Evolutionary conservation across 2,329 filamentous ascomycete genomes (phyloP).

Genomic region (Bertia moriformis): DNA sequence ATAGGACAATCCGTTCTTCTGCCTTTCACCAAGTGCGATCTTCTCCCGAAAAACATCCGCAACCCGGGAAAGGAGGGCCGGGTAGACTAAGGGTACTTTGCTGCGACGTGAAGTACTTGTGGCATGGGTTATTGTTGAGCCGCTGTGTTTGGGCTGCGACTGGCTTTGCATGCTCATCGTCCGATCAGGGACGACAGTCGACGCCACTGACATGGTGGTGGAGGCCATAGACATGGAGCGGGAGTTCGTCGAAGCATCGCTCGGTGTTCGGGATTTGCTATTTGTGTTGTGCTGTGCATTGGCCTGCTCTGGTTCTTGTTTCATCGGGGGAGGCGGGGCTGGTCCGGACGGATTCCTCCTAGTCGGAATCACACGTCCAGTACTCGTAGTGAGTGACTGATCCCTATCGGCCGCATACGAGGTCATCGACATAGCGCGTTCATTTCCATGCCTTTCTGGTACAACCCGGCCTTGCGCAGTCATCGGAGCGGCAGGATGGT

Average conservation of each 20-base stretch:
- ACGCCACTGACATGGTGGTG: not conserved
- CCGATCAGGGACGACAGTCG: constrained; percentile 21
- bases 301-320: not conserved
- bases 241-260: not conserved
- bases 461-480: constrained; percentile 53
- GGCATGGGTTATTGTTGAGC: not conserved
- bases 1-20: constrained; percentile 56
- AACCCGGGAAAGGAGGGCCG: constrained; percentile 50
- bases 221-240: not conserved
- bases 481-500: constrained; percentile 20
- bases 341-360: constrained; percentile 14
- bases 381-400: constrained; percentile 39
- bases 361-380: constrained; percentile 47
- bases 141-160: not conserved
- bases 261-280: not conserved
- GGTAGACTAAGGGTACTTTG: constrained; percentile 49
- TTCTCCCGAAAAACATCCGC: constrained; percentile 50
- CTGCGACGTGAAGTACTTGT: constrained; percentile 6
- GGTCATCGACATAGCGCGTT: constrained; percentile 57
- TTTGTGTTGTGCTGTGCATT: not conserved
- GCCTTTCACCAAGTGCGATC: constrained; percentile 42
- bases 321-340: not conserved
- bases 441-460: constrained; percentile 42
- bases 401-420: constrained; percentile 40
- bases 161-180: constrained; percentile 12